phyloP scores from a whole-genome alignment of 805 yeast species.

The Candida odintsovae region DNA sequence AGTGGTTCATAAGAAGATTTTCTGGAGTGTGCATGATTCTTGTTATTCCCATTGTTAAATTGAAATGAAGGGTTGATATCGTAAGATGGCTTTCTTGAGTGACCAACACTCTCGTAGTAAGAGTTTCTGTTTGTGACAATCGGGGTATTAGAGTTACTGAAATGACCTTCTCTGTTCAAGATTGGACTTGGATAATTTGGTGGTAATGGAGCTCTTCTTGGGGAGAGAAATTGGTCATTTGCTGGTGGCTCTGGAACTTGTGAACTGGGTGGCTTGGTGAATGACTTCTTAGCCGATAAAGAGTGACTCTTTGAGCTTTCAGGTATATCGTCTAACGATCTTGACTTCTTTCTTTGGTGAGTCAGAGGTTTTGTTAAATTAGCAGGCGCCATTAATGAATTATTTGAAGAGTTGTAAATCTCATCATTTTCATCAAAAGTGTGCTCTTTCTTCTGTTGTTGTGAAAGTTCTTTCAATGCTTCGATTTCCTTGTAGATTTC shows the following conservation, averaged over 20 bases:
- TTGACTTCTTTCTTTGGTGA: slow-evolving; percentile 45
- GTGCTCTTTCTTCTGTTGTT: slow-evolving; percentile 2
- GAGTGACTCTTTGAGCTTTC: slow-evolving; percentile 7
- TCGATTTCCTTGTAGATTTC: slow-evolving; percentile 89
- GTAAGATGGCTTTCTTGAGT: slow-evolving; percentile 25
- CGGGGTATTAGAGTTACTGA: slow-evolving; percentile 16
- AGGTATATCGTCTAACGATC: slow-evolving; percentile 42
- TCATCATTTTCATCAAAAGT: slow-evolving; percentile 10
- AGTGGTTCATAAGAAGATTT: slow-evolving; percentile 7
- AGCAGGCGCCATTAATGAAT: slow-evolving; percentile 10
- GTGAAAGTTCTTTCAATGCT: slow-evolving; percentile 35
- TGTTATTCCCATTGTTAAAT: background rate
- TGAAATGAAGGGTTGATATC: slow-evolving; percentile 12
- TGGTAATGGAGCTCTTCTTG: slow-evolving; percentile 71
- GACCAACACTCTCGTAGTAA: slow-evolving; percentile 18
- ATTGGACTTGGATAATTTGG: slow-evolving; percentile 45
- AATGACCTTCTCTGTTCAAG: slow-evolving; percentile 17
- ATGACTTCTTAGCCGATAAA: background rate
- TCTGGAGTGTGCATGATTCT: slow-evolving; percentile 9
- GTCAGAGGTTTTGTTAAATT: slow-evolving; percentile 22
- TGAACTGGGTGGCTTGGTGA: slow-evolving; percentile 14
- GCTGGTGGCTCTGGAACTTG: slow-evolving; percentile 18
- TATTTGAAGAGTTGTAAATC: background rate
- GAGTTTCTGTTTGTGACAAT: slow-evolving; percentile 18
- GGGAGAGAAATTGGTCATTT: slow-evolving; percentile 45